Conservation (phyloP, 306 rosid species). For the Begonia peltatifolia region DNA sequence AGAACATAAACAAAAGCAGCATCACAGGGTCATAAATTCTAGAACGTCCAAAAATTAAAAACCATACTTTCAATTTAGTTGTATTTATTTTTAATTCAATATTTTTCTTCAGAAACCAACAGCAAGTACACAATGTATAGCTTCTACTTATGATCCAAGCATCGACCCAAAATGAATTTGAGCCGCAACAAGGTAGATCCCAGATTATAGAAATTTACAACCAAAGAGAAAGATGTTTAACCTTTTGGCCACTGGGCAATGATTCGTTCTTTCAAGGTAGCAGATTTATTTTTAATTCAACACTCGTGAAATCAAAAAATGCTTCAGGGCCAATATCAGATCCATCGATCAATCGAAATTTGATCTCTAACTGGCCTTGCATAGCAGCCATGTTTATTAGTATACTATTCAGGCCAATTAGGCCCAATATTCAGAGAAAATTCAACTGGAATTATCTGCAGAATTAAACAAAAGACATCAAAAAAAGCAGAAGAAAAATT, state of each 20-base stretch:
- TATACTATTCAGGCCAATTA: conserved; percentile 3
- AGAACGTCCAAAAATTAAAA: too few relatives aligned
- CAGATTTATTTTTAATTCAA: too few relatives aligned
- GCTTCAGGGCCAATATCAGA: conserved; percentile 78
- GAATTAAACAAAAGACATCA: background rate
- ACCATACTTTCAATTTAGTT: background rate
- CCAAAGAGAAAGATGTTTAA: conserved; percentile 9
- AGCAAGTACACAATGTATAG: too few relatives aligned
- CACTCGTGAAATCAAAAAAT: conserved; percentile 63
- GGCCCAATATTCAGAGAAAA: background rate
- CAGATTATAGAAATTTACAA: background rate
- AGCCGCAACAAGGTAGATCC: conserved; percentile 1
- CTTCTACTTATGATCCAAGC: too few relatives aligned
- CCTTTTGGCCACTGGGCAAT: conserved; percentile 95
- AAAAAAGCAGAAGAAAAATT: conserved; percentile 1
- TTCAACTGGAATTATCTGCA: conserved; percentile 3
- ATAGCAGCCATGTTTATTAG: conserved; percentile 38
- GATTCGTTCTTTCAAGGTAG: conserved; percentile 61
- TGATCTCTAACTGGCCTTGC: conserved; percentile 73
- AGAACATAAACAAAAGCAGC: too few relatives aligned
- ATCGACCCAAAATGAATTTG: background rate
- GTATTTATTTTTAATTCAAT: background rate
- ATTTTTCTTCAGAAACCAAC: background rate
- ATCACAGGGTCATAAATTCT: too few relatives aligned
- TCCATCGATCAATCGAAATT: conserved; percentile 73